Evolutionary conservation across 73 alveolate genomes (phyloP).

Genomic region (Paramecium pentaurelia): DNA sequence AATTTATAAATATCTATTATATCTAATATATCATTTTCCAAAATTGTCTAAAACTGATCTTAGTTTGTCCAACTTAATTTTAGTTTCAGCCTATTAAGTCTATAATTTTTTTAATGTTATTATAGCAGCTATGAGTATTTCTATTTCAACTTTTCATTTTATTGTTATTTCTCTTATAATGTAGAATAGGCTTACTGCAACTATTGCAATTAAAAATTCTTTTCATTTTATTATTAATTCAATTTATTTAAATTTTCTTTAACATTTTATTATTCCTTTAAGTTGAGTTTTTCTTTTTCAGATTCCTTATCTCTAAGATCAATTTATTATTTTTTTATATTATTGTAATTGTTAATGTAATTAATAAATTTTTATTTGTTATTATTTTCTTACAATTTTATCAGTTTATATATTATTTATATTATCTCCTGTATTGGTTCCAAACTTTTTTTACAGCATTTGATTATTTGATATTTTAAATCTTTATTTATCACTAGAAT

Average conservation of each 20-base stretch:
- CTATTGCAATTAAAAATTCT: not conserved
- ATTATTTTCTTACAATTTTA: not conserved
- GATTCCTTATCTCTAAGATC: not conserved
- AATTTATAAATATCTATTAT: not conserved
- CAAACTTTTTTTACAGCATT: not conserved
- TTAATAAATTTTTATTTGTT: not conserved
- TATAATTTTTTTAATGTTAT: not conserved
- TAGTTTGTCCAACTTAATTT: not conserved
- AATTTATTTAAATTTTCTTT: conserved; percentile 13
- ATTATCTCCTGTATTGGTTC: not conserved
- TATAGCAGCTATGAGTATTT: not conserved
- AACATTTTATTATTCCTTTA: not conserved
- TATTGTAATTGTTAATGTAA: not conserved
- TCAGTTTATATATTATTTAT: not conserved
- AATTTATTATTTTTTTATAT: not conserved
- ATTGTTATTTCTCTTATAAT: not conserved
- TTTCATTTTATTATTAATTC: not conserved
- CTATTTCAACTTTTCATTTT: not conserved
- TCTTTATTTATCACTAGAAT: conserved; percentile 20
- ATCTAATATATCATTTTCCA: not conserved
- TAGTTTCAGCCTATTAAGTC: not conserved
- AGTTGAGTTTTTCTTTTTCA: not conserved
- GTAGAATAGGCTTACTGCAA: conserved; percentile 32
- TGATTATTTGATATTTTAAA: not conserved
- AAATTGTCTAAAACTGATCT: not conserved